Evolutionary conservation across 2,329 filamentous ascomycete genomes (phyloP).

Genomic region (Monilinia aucupariae): DNA sequence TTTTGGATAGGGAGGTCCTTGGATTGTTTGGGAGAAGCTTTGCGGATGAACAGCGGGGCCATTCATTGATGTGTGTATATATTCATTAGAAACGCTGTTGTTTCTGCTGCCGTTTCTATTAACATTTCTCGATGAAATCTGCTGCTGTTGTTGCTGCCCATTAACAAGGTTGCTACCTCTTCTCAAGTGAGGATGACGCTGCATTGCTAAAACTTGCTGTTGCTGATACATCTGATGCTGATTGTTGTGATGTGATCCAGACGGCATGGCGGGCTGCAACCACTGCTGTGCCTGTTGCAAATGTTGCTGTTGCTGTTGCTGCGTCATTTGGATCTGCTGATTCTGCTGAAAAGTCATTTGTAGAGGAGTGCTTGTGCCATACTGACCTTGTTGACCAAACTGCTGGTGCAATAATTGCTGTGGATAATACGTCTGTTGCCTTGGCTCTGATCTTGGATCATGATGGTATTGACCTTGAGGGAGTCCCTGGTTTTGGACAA

Average conservation of each 20-base stretch:
- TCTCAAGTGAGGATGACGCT: conserved; percentile 21
- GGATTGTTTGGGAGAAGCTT: not conserved
- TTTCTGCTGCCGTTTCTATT: conserved; percentile 13
- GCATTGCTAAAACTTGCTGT: conserved; percentile 19
- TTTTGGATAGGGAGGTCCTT: not conserved
- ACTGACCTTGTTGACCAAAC: not conserved
- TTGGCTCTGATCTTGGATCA: not conserved
- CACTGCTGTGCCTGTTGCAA: conserved; percentile 20
- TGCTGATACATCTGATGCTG: conserved; percentile 10
- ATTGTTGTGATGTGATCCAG: conserved; percentile 2
- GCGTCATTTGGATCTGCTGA: conserved; percentile 17
- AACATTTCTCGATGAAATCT: conserved; percentile 7
- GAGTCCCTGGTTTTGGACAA: not conserved
- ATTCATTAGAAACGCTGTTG: conserved; percentile 10
- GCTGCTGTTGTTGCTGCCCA: conserved; percentile 9
- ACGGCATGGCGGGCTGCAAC: conserved; percentile 13
- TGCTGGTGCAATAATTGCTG: conserved; percentile 19
- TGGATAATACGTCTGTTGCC: conserved; percentile 20
- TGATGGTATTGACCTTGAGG: not conserved
- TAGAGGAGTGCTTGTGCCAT: not conserved
- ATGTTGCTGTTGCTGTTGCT: conserved; percentile 16
- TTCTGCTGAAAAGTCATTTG: conserved; percentile 14
- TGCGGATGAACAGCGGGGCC: not conserved
- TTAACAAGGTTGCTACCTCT: conserved; percentile 18
- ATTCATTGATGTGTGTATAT: not conserved